Evolutionary conservation across 345 rosid species (phyloP).

Genomic region (Aurinia saxatilis): DNA sequence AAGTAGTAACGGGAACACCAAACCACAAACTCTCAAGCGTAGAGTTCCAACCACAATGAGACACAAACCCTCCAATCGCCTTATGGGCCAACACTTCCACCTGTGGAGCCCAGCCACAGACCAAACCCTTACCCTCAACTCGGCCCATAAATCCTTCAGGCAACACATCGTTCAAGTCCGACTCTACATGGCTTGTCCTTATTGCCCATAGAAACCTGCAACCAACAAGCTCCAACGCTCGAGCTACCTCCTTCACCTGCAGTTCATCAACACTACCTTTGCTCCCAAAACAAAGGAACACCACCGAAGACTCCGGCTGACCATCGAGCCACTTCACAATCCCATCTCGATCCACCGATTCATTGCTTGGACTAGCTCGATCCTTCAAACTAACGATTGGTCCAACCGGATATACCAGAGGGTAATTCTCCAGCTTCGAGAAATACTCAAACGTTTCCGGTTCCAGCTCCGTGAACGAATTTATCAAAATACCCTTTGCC

Average conservation of each 20-base stretch:
- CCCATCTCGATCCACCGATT: not conserved
- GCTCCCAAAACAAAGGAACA: slow-evolving; percentile 49
- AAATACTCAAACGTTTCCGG: slow-evolving; percentile 18
- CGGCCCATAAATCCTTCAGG: slow-evolving; percentile 36
- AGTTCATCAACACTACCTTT: slow-evolving; percentile 26
- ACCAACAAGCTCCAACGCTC: slow-evolving; percentile 33
- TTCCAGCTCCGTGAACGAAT: slow-evolving; percentile 40
- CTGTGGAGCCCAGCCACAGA: slow-evolving; percentile 44
- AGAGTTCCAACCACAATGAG: slow-evolving; percentile 62
- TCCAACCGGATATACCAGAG: slow-evolving; percentile 32
- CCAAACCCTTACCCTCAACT: slow-evolving; percentile 17
- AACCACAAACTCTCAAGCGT: slow-evolving; percentile 48
- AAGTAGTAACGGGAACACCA: slow-evolving; percentile 36
- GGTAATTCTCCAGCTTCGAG: not conserved
- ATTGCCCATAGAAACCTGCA: slow-evolving; percentile 31
- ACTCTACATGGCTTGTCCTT: not conserved
- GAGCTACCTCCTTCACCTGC: slow-evolving; percentile 39
- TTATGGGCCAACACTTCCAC: slow-evolving; percentile 33
- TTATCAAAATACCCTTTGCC: slow-evolving; percentile 38
- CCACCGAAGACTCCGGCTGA: slow-evolving; percentile 41
- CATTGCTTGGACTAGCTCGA: slow-evolving; percentile 19
- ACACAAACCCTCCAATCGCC: slow-evolving; percentile 41
- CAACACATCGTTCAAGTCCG: slow-evolving; percentile 5
- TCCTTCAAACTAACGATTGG: slow-evolving; percentile 31
- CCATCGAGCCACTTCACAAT: slow-evolving; percentile 42